Evolutionary conservation across 106 monocot species (phyloP).

Genomic region (Vanilla planifolia): DNA sequence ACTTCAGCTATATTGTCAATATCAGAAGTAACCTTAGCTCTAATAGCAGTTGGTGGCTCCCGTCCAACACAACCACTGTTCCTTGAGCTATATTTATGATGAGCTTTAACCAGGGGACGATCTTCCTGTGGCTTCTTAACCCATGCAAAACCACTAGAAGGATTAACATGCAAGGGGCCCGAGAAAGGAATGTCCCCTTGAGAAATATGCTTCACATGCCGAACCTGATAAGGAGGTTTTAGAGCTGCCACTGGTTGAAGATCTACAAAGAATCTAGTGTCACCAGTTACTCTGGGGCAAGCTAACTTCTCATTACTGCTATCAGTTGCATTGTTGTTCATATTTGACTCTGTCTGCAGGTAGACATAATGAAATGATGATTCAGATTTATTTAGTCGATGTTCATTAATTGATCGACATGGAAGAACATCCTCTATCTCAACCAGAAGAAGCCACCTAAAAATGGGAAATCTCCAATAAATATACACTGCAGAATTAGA

Average conservation of each 20-base stretch:
- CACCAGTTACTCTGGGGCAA: slow-evolving; percentile 25
- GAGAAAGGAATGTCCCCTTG: slow-evolving; percentile 54
- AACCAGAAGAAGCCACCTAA: neutral
- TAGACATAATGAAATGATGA: neutral
- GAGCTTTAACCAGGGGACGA: slow-evolving; percentile 14
- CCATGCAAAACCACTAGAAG: slow-evolving; percentile 90
- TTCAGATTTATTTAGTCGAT: neutral
- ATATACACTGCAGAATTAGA: neutral
- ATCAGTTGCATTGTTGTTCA: slow-evolving; percentile 19
- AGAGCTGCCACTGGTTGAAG: slow-evolving; percentile 47
- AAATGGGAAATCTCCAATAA: too few species aligned
- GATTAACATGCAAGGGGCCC: slow-evolving; percentile 54
- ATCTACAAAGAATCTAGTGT: slow-evolving; percentile 41
- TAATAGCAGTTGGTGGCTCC: slow-evolving; percentile 8
- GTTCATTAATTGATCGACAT: too few species aligned
- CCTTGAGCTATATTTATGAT: slow-evolving; percentile 39
- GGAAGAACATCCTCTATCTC: neutral
- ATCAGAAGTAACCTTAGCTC: slow-evolving; percentile 19
- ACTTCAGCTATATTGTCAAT: slow-evolving; percentile 20
- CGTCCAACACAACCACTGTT: slow-evolving; percentile 11
- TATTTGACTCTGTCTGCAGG: slow-evolving; percentile 28
- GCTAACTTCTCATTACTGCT: slow-evolving; percentile 22
- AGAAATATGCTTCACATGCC: slow-evolving; percentile 18
- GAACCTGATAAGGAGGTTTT: slow-evolving; percentile 24
- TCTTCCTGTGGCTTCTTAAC: slow-evolving; percentile 55